Evolutionary conservation across 2,329 filamentous ascomycete species (phyloP).

Genomic region (Didymella pinodella): DNA sequence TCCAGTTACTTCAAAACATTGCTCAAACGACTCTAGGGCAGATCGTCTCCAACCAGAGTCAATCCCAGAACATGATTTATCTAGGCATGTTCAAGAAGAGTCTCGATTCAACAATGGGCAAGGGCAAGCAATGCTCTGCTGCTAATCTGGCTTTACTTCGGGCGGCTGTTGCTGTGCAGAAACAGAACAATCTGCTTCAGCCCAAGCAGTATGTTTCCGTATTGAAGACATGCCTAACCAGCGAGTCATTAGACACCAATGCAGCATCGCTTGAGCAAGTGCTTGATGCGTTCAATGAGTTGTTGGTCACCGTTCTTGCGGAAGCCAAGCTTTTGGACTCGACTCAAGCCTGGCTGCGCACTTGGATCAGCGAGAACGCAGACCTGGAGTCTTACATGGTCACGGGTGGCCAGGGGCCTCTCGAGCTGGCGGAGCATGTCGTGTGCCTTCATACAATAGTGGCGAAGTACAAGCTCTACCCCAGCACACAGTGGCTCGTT

Average conservation of each 20-base stretch:
- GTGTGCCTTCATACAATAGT: slow-evolving; percentile 33
- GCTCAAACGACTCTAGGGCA: slow-evolving; percentile 38
- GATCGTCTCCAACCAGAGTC: slow-evolving; percentile 46
- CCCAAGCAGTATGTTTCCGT: slow-evolving; percentile 35
- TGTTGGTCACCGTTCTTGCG: slow-evolving; percentile 29
- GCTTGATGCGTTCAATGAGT: slow-evolving; percentile 42
- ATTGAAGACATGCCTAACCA: slow-evolving; percentile 31
- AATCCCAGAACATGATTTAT: slow-evolving; percentile 44
- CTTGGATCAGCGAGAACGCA: slow-evolving; percentile 33
- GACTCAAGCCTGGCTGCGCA: slow-evolving; percentile 29
- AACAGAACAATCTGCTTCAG: slow-evolving; percentile 32
- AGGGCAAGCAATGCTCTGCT: slow-evolving; percentile 32
- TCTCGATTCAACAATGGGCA: slow-evolving; percentile 31
- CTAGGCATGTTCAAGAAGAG: slow-evolving; percentile 39
- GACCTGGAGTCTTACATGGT: slow-evolving; percentile 32
- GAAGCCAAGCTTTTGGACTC: slow-evolving; percentile 28
- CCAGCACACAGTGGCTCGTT: slow-evolving; percentile 32
- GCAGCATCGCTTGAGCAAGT: slow-evolving; percentile 25
- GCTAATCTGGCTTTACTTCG: slow-evolving; percentile 38
- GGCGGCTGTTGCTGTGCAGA: slow-evolving; percentile 36
- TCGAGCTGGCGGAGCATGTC: slow-evolving; percentile 28
- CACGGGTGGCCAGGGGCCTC: slow-evolving; percentile 14
- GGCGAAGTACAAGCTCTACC: slow-evolving; percentile 37
- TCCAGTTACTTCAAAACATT: slow-evolving; percentile 39
- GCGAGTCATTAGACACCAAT: slow-evolving; percentile 19